Percentiles rank a stretch among this genome's conserved stretches.
phyloP scores from a whole-genome alignment of 768 basidiomycete species.

The Tulasnella sp. region DNA sequence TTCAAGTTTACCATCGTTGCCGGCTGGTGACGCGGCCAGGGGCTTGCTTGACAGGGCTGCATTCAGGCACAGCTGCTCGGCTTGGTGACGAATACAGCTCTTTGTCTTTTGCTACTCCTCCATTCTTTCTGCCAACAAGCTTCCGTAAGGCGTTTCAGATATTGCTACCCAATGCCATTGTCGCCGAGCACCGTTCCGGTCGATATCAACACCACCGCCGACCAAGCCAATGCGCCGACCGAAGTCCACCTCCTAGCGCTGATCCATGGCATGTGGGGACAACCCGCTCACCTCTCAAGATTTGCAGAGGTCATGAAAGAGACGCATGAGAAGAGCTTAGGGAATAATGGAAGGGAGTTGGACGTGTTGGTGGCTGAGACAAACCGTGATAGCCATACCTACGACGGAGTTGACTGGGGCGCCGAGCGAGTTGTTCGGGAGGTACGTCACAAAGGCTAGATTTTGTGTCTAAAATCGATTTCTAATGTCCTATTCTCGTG shows the following conservation, averaged over 20 bases:
- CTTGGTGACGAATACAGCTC: too few relatives aligned
- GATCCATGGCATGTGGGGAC: conserved; percentile 64
- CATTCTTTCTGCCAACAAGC: too few relatives aligned
- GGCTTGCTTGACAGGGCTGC: too few relatives aligned
- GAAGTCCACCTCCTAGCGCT: conserved; percentile 18
- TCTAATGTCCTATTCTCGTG: neutral
- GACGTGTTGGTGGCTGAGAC: conserved; percentile 56
- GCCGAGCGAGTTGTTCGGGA: conserved; percentile 72
- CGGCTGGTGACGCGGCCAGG: too few relatives aligned
- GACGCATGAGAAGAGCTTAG: conserved; percentile 29
- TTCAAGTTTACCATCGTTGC: too few relatives aligned
- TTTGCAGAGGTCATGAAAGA: conserved; percentile 44
- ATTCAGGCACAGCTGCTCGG: too few relatives aligned
- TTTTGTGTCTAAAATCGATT: neutral
- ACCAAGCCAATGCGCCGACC: too few relatives aligned
- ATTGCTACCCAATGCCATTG: too few relatives aligned
- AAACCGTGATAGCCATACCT: conserved; percentile 52
- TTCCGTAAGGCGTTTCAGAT: too few relatives aligned
- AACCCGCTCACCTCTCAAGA: conserved; percentile 52
- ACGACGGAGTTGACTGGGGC: conserved; percentile 79
- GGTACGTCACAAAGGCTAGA: conserved; percentile 32
- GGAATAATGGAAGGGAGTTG: conserved; percentile 34
- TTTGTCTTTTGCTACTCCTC: too few relatives aligned
- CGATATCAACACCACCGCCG: too few relatives aligned
- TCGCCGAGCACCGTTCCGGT: neutral